A percentile compares a stretch with the other conserved stretches of the same genome.
Conservation (phyloP, 352 stramenopile species). For the Phytophthora idaei region DNA sequence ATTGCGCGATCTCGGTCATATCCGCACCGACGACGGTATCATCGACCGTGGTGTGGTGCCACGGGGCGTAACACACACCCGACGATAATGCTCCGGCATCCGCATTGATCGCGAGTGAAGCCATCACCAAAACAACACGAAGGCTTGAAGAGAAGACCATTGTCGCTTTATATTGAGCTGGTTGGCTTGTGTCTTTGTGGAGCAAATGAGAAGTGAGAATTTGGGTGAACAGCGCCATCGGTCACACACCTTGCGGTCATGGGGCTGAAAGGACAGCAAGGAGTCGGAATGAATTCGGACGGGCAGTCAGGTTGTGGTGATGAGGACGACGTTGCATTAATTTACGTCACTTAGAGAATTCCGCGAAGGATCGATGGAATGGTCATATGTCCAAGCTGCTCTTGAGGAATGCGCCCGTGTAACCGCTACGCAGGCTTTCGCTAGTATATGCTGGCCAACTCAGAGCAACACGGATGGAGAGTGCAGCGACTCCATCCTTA, state of each 20-base stretch:
- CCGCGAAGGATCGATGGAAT: conserved; percentile 17
- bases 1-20: conserved; percentile 44
- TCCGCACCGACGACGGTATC: conserved; percentile 38
- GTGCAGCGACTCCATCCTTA: conserved; percentile 5
- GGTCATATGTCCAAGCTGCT: conserved; percentile 17
- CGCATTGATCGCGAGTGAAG: conserved; percentile 10
- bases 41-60: conserved; percentile 62
- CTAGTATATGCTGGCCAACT: not conserved
- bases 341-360: conserved; percentile 21
- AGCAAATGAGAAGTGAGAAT: conserved; percentile 29
- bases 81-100: conserved; percentile 7
- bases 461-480: too few relatives aligned
- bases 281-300: conserved; percentile 31
- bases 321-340: conserved; percentile 14
- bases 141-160: conserved; percentile 30
- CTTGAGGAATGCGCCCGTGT: conserved; percentile 2
- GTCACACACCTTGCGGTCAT: not conserved
- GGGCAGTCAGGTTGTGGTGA: conserved; percentile 23
- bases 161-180: not conserved
- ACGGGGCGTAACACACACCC: conserved; percentile 72
- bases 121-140: conserved; percentile 14
- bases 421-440: conserved; percentile 1
- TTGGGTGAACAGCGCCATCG: not conserved
- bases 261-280: conserved; percentile 3
- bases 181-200: conserved; percentile 10